phyloP scores from a whole-genome alignment of 345 rosid species.

The Ceriops tagal region DNA sequence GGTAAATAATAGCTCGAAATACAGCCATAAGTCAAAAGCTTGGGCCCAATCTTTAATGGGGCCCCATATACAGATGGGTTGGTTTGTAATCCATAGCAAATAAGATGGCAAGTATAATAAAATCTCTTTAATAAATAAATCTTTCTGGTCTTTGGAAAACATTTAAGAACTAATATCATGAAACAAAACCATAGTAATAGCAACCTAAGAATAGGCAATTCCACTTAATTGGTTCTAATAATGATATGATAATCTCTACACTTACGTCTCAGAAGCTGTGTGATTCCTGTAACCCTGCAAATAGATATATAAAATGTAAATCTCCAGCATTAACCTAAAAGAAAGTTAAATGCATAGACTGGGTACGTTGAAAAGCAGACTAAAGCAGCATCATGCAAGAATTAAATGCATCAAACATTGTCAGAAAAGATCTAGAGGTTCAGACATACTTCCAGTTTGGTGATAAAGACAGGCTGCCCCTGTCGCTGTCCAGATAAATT shows the following conservation, averaged over 20 bases:
- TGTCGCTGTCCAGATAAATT: conserved; percentile 90
- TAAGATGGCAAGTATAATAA: not conserved
- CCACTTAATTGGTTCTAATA: not conserved
- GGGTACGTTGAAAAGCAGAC: conserved; percentile 1
- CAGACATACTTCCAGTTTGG: conserved; percentile 78
- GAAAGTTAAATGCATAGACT: not conserved
- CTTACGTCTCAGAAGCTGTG: conserved; percentile 92
- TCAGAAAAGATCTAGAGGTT: not conserved
- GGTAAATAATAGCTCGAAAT: no score
- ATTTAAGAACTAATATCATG: not conserved
- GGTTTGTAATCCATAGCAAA: not conserved
- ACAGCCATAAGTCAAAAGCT: no score
- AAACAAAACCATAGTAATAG: not conserved
- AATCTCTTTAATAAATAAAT: not conserved
- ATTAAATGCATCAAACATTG: not conserved
- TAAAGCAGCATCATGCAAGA: conserved; percentile 14
- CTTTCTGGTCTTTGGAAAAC: not conserved
- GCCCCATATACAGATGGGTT: no score
- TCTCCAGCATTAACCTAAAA: conserved; percentile 6
- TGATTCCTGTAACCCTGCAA: conserved; percentile 90
- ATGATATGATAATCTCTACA: conserved; percentile 7
- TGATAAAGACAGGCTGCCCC: conserved; percentile 95
- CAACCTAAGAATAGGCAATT: not conserved
- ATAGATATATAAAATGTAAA: conserved; percentile 19
- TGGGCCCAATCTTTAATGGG: no score